Percentiles rank a stretch among this genome's conserved stretches.
Evolutionary conservation across 148 eudicot species (phyloP).

Genomic region (Amaranthus palmeri): DNA sequence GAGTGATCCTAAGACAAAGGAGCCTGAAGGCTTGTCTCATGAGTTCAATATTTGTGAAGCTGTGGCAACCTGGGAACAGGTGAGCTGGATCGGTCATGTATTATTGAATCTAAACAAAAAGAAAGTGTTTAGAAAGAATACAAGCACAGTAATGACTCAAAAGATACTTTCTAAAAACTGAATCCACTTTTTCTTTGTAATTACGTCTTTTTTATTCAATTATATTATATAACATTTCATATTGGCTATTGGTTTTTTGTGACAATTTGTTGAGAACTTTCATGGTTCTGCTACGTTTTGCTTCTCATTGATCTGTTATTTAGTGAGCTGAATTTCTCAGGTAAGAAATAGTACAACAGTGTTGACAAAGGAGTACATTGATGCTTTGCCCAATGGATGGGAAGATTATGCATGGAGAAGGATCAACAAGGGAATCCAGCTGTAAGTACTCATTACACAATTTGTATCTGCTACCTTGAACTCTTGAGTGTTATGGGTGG

Average conservation of each 20-base stretch:
- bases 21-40: conserved; percentile 73
- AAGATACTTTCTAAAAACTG: background rate
- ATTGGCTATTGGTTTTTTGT: conserved; percentile 4
- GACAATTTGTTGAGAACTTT: background rate
- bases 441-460: conserved; percentile 54
- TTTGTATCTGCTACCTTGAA: background rate
- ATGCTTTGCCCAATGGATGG: conserved; percentile 95
- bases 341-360: conserved; percentile 91
- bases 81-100: conserved; percentile 27
- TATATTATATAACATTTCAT: background rate
- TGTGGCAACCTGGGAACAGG: conserved; percentile 98
- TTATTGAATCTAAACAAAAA: background rate
- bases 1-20: conserved; percentile 88
- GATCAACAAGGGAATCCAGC: conserved; percentile 81
- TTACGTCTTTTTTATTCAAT: background rate
- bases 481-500: background rate
- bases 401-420: conserved; percentile 92
- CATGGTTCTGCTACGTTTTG: background rate
- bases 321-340: conserved; percentile 71
- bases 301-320: conserved; percentile 51
- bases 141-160: background rate
- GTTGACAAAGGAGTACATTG: conserved; percentile 85
- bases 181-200: background rate
- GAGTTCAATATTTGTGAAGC: conserved; percentile 89
- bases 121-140: background rate